These are phyloP conservation scores for Hyaloscypha bicolor DNA, from an alignment of 495 filamentous ascomycete species.

Conservation along the genomic window DNA sequence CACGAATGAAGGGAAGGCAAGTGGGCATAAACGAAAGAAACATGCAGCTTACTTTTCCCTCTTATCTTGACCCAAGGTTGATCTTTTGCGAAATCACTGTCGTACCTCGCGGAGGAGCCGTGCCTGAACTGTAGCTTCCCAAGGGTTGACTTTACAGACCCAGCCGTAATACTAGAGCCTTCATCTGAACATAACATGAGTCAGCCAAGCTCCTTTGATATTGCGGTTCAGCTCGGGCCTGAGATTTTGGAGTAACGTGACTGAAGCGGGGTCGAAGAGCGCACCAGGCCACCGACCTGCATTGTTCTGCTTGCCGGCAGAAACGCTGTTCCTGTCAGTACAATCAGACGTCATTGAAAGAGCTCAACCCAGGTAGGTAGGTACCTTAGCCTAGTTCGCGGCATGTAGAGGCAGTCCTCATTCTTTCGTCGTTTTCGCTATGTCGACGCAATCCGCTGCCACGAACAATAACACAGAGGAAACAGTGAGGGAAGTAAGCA, in stretches of 20 bases:
- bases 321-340: not conserved
- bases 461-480: not conserved
- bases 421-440: not conserved
- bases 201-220: not conserved
- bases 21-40: not conserved
- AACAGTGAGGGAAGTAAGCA: not conserved
- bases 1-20: not conserved
- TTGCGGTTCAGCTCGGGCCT: not conserved
- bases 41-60: slow-evolving; percentile 13
- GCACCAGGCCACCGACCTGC: not conserved
- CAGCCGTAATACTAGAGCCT: not conserved
- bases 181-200: not conserved
- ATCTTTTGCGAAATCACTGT: slow-evolving; percentile 18
- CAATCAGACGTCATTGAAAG: slow-evolving; percentile 5
- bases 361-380: not conserved
- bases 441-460: not conserved
- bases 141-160: slow-evolving; percentile 2
- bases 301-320: slow-evolving; percentile 12
- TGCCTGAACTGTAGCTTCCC: slow-evolving; percentile 21
- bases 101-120: slow-evolving; percentile 18
- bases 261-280: not conserved
- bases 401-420: not conserved
- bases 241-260: not conserved
- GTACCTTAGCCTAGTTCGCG: not conserved
- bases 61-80: slow-evolving; percentile 18